Base-by-base conservation (phyloP, 2,329 filamentous ascomycete genomes). In the Neophaeococcomyces mojaviensis region DNA sequence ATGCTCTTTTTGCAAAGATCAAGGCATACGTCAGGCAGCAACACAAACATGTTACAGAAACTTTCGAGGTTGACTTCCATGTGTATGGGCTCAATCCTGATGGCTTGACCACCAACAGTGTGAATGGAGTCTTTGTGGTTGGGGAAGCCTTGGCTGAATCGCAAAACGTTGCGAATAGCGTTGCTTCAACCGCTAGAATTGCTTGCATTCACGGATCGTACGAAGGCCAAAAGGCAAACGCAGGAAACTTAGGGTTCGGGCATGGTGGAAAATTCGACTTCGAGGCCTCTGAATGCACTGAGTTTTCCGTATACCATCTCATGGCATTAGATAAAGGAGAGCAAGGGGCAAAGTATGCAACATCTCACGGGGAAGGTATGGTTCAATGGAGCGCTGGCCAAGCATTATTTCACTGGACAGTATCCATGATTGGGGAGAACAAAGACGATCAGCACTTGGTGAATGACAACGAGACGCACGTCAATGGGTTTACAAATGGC, bases 251-350 rank as follows among this genome's bases (percentile, higher is more conserved):
- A 28, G 66, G 65, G 1, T 64, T 68, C n/a, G n/a, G n/a, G n/a
- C n/a, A n/a, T n/a, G n/a, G n/a, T n/a, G 64, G 65, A 24, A 64
- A 65, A 24, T 55, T 57, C 28, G 61, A 65, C 13, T 64, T 66
- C 15, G 55, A 64, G 8, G 53, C 65, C 20, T 69, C 73, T 0
- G 63, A 64, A 15, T 2, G 69, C 63, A 48, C 61, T 66, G 6
- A 60, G 38, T 76, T 74, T 50, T 68, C 59, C 6, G 53, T 76
- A 1, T 76, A 76, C 40, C 73, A 76, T 52, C 61, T 76, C 4
- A 70, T 76, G n/a, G n/a, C n/a, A n/a, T n/a, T n/a, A n/a, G n/a
- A n/a, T n/a, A n/a, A n/a, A n/a, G n/a, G n/a, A n/a, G n/a, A n/a
- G n/a, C n/a, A n/a, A n/a, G n/a, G n/a, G n/a, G n/a, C n/a, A n/a